Percentiles rank a stretch among this genome's conserved stretches.
These are phyloP conservation scores for Calvatia gigantea DNA, from an alignment of 768 basidiomycete genomes.

Conservation along the genomic window DNA sequence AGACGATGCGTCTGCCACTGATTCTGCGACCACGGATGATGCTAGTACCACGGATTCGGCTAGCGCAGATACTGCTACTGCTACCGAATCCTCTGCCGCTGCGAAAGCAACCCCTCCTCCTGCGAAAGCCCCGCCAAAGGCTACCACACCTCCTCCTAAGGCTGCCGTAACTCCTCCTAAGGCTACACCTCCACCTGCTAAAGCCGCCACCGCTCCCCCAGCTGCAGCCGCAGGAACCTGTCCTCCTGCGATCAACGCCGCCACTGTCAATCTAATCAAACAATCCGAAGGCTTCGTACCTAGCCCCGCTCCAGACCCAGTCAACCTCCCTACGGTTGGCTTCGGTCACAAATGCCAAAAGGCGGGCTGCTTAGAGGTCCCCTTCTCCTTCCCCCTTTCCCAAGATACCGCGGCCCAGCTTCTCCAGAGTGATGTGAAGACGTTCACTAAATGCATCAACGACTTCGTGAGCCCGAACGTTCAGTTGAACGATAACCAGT, in stretches of 20 bases:
- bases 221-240: slow-evolving; percentile 17
- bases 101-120: too few relatives aligned
- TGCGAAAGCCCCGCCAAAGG: too few relatives aligned
- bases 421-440: slow-evolving; percentile 24
- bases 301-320: slow-evolving; percentile 28
- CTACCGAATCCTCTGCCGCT: background rate
- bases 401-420: slow-evolving; percentile 23
- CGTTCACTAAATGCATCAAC: slow-evolving; percentile 27
- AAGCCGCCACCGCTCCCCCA: background rate
- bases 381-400: slow-evolving; percentile 28
- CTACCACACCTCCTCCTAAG: too few relatives aligned
- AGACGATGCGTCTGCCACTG: background rate
- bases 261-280: slow-evolving; percentile 26
- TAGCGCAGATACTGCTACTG: background rate
- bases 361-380: slow-evolving; percentile 18
- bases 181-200: too few relatives aligned
- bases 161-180: too few relatives aligned
- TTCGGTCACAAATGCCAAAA: slow-evolving; percentile 29
- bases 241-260: slow-evolving; percentile 22
- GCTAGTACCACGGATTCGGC: background rate
- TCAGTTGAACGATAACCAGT: slow-evolving; percentile 33
- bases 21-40: background rate
- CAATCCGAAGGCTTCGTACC: slow-evolving; percentile 30
- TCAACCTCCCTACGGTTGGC: slow-evolving; percentile 31
- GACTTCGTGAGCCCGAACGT: slow-evolving; percentile 24